phyloP scores from a whole-genome alignment of 1,139 yeast genomes.

The Suhomyces wounanorum region DNA sequence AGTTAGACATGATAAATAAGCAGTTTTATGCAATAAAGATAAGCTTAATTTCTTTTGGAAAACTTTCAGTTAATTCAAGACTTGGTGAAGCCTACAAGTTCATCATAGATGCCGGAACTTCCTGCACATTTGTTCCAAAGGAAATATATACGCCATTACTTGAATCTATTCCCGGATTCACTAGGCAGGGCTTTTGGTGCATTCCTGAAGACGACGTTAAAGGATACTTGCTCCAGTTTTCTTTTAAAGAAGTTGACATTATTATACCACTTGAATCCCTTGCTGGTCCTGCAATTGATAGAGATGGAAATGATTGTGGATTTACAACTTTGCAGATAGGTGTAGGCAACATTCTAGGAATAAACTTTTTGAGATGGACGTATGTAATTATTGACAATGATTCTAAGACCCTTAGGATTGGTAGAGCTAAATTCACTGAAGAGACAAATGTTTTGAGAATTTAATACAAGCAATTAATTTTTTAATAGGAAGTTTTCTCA shows the following conservation, averaged over 20 bases:
- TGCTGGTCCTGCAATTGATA: slow-evolving; percentile 11
- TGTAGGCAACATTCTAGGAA: slow-evolving; percentile 19
- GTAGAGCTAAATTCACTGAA: slow-evolving; percentile 17
- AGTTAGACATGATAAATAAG: slow-evolving; percentile 4
- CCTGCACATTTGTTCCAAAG: slow-evolving; percentile 54
- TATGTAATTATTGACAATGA: slow-evolving; percentile 24
- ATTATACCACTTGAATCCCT: slow-evolving; percentile 46
- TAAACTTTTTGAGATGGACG: slow-evolving; percentile 23
- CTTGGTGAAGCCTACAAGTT: slow-evolving; percentile 17
- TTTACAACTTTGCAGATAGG: neutral
- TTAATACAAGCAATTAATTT: no score
- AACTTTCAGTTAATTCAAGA: no score
- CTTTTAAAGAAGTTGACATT: slow-evolving; percentile 53
- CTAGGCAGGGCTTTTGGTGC: neutral
- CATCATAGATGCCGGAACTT: slow-evolving; percentile 68
- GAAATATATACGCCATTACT: slow-evolving; percentile 16
- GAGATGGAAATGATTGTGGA: slow-evolving; percentile 4
- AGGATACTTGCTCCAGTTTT: slow-evolving; percentile 28
- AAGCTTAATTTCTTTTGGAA: no score
- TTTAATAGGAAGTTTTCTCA: no score
- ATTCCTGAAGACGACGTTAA: neutral
- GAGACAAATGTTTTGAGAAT: no score
- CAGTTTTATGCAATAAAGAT: no score
- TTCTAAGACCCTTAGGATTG: slow-evolving; percentile 18
- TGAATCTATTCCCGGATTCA: slow-evolving; percentile 3